Conservation (phyloP, 495 filamentous ascomycete species). For the Tricharina praecox region DNA sequence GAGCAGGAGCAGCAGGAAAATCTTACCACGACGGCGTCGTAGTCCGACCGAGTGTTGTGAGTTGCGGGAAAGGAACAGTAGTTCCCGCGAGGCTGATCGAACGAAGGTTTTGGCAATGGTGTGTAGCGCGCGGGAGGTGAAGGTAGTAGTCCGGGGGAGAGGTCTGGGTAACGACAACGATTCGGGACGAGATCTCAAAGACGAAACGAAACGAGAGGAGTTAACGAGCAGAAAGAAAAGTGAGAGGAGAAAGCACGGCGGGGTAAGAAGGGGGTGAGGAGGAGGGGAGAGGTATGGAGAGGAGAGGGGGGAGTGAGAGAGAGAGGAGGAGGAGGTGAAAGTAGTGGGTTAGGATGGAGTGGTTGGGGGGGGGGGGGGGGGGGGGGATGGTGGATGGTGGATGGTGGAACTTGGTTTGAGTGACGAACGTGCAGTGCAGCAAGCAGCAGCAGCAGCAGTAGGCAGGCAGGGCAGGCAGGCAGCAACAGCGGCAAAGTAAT, state of each 20-base stretch:
- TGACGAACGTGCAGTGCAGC: conserved; percentile 2
- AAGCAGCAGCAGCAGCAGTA: conserved; percentile 2
- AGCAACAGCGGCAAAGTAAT: conserved; percentile 1
- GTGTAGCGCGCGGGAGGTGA: too few relatives aligned
- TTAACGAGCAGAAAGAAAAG: too few relatives aligned
- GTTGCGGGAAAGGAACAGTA: conserved; percentile 1
- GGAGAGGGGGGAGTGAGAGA: conserved; percentile 23
- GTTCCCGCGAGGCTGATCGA: background rate
- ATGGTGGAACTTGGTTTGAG: conserved; percentile 19
- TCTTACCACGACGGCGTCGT: conserved; percentile 7
- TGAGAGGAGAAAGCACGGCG: conserved; percentile 2
- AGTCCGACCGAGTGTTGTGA: conserved; percentile 5
- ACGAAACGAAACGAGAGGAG: conserved; percentile 4
- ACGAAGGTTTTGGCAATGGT: conserved; percentile 1
- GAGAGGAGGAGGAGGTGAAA: conserved; percentile 13
- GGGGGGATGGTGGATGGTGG: conserved; percentile 13
- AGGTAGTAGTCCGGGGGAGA: too few relatives aligned
- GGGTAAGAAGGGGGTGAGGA: conserved; percentile 14
- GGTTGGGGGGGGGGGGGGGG: conserved; percentile 24
- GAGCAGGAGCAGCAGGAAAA: background rate
- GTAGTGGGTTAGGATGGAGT: conserved; percentile 16
- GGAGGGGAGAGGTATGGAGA: conserved; percentile 16
- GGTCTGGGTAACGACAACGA: too few relatives aligned
- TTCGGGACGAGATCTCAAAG: too few relatives aligned
- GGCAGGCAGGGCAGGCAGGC: background rate